phyloP scores from a whole-genome alignment of 345 rosid species.

The Balakata baccata region DNA sequence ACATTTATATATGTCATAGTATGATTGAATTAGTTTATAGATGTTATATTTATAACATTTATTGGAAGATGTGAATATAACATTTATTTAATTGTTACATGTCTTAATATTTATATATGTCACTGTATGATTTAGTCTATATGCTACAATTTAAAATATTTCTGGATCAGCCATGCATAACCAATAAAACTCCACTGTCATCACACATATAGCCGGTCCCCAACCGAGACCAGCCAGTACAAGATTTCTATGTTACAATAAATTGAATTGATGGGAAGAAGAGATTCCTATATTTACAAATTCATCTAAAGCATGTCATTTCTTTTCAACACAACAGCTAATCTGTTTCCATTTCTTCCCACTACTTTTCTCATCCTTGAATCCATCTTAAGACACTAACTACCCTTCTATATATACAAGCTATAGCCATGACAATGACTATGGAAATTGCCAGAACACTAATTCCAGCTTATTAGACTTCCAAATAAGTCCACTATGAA shows the following conservation, averaged over 20 bases:
- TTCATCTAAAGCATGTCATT: background rate
- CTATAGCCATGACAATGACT: background rate
- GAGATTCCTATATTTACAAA: background rate
- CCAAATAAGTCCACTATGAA: background rate
- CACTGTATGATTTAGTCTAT: too few species aligned
- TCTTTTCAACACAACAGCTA: background rate
- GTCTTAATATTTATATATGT: too few species aligned
- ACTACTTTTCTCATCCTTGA: background rate
- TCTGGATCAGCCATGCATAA: too few species aligned
- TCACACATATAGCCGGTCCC: background rate
- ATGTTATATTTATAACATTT: too few species aligned
- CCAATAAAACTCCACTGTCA: too few species aligned
- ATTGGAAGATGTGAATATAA: too few species aligned
- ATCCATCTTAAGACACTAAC: background rate
- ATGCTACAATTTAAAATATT: too few species aligned
- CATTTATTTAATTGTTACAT: too few species aligned
- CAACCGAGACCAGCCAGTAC: background rate
- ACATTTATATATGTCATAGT: too few species aligned
- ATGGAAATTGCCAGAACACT: background rate
- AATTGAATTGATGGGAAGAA: background rate
- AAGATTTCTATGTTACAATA: background rate
- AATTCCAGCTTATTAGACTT: too few species aligned
- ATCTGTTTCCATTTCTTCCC: background rate
- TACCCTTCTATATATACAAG: constrained; percentile 4
- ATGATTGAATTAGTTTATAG: too few species aligned